Conservation (phyloP, 2,329 filamentous ascomycete species). For the Fusarium xylarioides region DNA sequence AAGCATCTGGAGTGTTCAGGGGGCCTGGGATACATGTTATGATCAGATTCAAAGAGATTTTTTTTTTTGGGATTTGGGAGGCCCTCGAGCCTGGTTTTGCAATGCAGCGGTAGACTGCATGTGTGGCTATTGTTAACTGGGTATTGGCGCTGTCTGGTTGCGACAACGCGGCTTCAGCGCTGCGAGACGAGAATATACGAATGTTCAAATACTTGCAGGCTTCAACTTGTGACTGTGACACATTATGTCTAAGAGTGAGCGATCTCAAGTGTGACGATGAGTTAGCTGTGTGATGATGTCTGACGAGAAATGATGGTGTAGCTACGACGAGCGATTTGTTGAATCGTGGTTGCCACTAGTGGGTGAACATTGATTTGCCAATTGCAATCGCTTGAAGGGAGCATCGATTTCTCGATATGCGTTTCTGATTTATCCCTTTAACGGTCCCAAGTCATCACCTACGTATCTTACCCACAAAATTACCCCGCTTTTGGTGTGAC, state of each 20-base stretch:
- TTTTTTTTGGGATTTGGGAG: conserved; percentile 41
- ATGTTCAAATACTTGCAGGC: conserved; percentile 38
- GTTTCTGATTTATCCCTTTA: no score
- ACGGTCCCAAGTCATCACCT: no score
- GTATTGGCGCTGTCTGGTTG: conserved; percentile 47
- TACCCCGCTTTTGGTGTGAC: no score
- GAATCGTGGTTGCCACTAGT: neutral
- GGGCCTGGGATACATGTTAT: conserved; percentile 45
- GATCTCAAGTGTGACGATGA: neutral
- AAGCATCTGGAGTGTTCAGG: conserved; percentile 46
- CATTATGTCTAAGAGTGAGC: neutral
- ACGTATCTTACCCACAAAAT: no score
- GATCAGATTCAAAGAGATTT: conserved; percentile 47
- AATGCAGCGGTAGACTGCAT: conserved; percentile 44
- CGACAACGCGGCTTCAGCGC: conserved; percentile 44
- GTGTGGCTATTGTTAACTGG: conserved; percentile 47
- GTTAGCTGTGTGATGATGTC: neutral
- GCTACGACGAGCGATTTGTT: neutral
- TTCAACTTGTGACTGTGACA: neutral
- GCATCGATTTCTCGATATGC: neutral
- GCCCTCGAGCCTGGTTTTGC: conserved; percentile 51
- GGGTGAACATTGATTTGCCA: neutral
- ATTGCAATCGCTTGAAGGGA: neutral
- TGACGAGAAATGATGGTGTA: neutral
- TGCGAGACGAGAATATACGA: conserved; percentile 53